Conservation (phyloP, 1,139 yeast genomes). For the Arxiozyma telluris region DNA sequence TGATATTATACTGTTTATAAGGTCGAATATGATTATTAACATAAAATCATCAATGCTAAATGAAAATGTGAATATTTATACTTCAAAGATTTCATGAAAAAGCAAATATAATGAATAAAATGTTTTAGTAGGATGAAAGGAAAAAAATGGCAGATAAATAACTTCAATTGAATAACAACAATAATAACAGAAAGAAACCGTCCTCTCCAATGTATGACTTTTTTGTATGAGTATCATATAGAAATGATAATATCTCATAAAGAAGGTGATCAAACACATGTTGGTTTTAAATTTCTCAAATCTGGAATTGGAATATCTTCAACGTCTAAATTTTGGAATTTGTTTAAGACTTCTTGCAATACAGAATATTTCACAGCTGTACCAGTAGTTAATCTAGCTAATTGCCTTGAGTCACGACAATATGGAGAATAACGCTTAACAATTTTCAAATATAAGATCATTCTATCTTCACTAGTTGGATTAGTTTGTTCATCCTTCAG, state of each 20-base stretch:
- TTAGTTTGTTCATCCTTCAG: conserved; percentile 2
- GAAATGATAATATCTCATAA: background rate
- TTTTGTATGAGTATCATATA: background rate
- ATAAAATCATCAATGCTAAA: background rate
- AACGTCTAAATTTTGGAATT: conserved; percentile 32
- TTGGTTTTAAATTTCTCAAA: conserved; percentile 26
- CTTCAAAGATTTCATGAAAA: conserved; percentile 1
- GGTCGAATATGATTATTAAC: conserved; percentile 2
- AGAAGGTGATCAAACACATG: conserved; percentile 10
- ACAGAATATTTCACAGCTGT: conserved; percentile 36
- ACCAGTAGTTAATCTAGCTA: conserved; percentile 35
- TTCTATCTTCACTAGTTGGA: conserved; percentile 35
- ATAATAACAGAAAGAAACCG: background rate
- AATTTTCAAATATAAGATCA: conserved; percentile 48
- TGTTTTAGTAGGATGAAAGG: background rate
- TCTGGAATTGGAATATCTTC: conserved; percentile 35
- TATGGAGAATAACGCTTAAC: conserved; percentile 43
- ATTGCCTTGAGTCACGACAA: conserved; percentile 40
- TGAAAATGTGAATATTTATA: conserved; percentile 1
- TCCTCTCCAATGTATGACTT: background rate
- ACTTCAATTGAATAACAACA: background rate
- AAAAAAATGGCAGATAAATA: background rate
- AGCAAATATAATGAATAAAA: background rate
- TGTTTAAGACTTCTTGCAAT: conserved; percentile 33
- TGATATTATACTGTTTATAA: conserved; percentile 5